phyloP scores from a whole-genome alignment of 2,329 filamentous ascomycete species.

The Kalmusia sp. region DNA sequence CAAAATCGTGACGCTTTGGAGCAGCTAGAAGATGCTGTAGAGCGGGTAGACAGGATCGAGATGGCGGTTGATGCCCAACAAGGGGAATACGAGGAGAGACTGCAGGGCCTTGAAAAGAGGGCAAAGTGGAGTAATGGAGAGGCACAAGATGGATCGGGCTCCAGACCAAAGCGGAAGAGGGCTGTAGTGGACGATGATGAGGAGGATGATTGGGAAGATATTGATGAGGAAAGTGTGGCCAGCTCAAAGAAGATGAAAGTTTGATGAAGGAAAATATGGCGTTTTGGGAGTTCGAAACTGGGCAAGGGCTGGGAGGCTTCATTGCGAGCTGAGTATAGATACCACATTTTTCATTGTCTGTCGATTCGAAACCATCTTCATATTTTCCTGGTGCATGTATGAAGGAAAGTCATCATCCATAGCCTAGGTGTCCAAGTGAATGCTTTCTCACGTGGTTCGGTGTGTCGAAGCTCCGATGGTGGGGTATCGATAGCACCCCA shows the following conservation, averaged over 20 bases:
- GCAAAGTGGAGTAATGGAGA: constrained; percentile 29
- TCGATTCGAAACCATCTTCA: neutral
- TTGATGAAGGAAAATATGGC: constrained; percentile 14
- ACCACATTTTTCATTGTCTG: too few species aligned
- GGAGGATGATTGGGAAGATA: constrained; percentile 46
- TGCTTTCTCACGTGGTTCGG: neutral
- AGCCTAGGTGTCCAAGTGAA: too few species aligned
- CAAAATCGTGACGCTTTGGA: constrained; percentile 76
- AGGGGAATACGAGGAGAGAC: constrained; percentile 73
- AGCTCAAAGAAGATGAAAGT: constrained; percentile 36
- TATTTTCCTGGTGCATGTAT: too few species aligned
- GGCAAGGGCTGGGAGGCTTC: too few species aligned
- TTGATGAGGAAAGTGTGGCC: constrained; percentile 34
- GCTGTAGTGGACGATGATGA: constrained; percentile 47
- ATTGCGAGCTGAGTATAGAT: too few species aligned
- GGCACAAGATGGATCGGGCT: constrained; percentile 16
- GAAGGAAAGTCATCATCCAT: too few species aligned
- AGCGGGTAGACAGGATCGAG: constrained; percentile 76
- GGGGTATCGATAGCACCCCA: constrained; percentile 58
- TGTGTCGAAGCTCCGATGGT: neutral
- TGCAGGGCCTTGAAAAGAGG: constrained; percentile 57
- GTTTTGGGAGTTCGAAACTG: neutral
- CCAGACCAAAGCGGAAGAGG: constrained; percentile 42
- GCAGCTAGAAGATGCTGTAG: constrained; percentile 68
- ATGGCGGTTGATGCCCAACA: constrained; percentile 73